Evolutionary conservation across 257 asterid species (phyloP).

Genomic region (Oldenlandia corymbosa): DNA sequence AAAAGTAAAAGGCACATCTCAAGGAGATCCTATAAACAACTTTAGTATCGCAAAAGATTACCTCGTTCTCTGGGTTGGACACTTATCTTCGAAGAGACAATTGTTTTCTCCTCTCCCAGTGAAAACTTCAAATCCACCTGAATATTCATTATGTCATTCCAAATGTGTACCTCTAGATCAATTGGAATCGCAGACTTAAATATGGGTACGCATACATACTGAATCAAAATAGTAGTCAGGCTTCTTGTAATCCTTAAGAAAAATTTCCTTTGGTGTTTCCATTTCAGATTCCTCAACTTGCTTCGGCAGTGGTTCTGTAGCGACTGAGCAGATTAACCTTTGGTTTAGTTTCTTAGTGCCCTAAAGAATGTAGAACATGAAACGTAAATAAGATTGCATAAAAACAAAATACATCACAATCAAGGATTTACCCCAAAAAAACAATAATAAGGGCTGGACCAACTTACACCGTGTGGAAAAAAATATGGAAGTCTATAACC

Average conservation of each 20-base stretch:
- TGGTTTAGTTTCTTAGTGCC: conserved; percentile 29
- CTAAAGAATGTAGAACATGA: conserved; percentile 26
- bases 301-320: conserved; percentile 59
- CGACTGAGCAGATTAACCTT: conserved; percentile 74
- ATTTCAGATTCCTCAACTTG: conserved; percentile 60
- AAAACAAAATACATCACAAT: conserved; percentile 2
- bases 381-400: not conserved
- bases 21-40: not conserved
- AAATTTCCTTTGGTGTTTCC: conserved; percentile 90
- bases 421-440: not conserved
- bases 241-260: conserved; percentile 84
- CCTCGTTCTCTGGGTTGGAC: conserved; percentile 90
- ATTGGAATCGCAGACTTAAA: not conserved
- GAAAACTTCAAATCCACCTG: conserved; percentile 82
- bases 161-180: conserved; percentile 1
- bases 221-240: conserved; percentile 82
- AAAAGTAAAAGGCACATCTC: not conserved
- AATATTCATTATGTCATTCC: conserved; percentile 15
- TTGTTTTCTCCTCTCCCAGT: conserved; percentile 79
- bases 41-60: conserved; percentile 21
- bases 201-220: conserved; percentile 28
- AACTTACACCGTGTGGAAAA: conserved; percentile 48
- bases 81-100: conserved; percentile 56
- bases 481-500: conserved; percentile 29
- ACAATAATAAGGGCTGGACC: not conserved